These are phyloP conservation scores for Pseudognaphalium luteoalbum DNA, from an alignment of 129 eudicot genomes.

Conservation along the genomic window DNA sequence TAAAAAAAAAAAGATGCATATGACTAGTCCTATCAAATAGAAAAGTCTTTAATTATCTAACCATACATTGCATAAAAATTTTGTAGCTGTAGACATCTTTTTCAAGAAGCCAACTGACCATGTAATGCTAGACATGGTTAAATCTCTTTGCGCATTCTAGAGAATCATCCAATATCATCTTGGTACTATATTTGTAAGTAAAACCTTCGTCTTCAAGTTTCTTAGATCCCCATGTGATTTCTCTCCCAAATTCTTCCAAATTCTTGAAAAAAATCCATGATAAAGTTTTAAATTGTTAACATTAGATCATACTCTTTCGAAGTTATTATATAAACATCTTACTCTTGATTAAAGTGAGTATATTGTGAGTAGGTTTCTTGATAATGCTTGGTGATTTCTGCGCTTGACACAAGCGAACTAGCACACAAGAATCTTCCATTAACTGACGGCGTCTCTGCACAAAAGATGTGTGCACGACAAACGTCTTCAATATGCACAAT, in stretches of 20 bases:
- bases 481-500: slow-evolving; percentile 53
- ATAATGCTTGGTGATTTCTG: slow-evolving; percentile 43
- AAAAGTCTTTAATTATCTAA: too few species aligned
- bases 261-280: slow-evolving; percentile 25
- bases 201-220: slow-evolving; percentile 56
- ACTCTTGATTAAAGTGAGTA: slow-evolving; percentile 33
- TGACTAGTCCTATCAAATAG: too few species aligned
- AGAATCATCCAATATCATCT: slow-evolving; percentile 42
- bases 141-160: slow-evolving; percentile 33
- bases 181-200: slow-evolving; percentile 33
- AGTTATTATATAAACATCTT: slow-evolving; percentile 4
- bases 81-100: too few species aligned
- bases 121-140: not conserved
- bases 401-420: slow-evolving; percentile 29
- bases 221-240: slow-evolving; percentile 44
- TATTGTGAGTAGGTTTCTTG: slow-evolving; percentile 35
- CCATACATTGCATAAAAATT: too few species aligned
- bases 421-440: slow-evolving; percentile 54
- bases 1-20: too few species aligned
- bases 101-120: too few species aligned
- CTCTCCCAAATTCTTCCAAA: slow-evolving; percentile 32
- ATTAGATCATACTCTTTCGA: not conserved
- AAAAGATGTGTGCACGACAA: slow-evolving; percentile 52
- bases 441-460: slow-evolving; percentile 28
- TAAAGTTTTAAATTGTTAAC: too few species aligned